Evolutionary conservation across 1,139 yeast genomes (phyloP), one percentile per base, ranked within the genome.

Genomic region (Yamadazyma membranifaciens): DNA sequence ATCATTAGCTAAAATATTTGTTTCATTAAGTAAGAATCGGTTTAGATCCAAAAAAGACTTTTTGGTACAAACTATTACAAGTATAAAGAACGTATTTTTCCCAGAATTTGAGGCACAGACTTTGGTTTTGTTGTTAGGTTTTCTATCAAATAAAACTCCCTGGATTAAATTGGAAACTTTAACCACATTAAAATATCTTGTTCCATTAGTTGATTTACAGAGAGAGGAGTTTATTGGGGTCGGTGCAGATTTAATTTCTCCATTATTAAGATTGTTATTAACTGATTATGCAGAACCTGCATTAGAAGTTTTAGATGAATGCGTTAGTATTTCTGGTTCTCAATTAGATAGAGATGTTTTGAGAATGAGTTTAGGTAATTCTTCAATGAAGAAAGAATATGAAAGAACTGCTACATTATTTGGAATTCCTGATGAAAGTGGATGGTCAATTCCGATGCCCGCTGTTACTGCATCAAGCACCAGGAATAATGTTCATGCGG

Each of bases 381-480:
- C 83, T 13, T 78, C 87, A 2, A 71, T 85, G 54, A 79, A 84
- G 52, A 87, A 85, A 48, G 95, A 87, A 51, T 86, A 84, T 54
- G 96, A 87, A 50, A 81, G 80, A 50, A 83, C 95, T 1, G 92
- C 95, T 0, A 88, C 97, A 0, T 67, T 92, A 41, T 94, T 89
- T 68, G 98, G 98, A 12, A 83, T 91, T 16, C 98, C 98, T 0
- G 96, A 89, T 45, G 96, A 87, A n/a, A 82, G 83, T 56, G 99
- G 99, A 1, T 94, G 99, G 99, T 83, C 97, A 0, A 82, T 94
- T 37, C 95, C 98, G 2, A 85, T 87, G 92, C 96, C 98, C 0
- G 87, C 91, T 0, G 80, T 87, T 28, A 83, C 95, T 0, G 88
- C 97, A 0, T 84, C 95, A 0, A 78, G 85, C 10, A 87, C 98